Conservation (phyloP, 495 filamentous ascomycete species). For the Penicillium flavigenum region DNA sequence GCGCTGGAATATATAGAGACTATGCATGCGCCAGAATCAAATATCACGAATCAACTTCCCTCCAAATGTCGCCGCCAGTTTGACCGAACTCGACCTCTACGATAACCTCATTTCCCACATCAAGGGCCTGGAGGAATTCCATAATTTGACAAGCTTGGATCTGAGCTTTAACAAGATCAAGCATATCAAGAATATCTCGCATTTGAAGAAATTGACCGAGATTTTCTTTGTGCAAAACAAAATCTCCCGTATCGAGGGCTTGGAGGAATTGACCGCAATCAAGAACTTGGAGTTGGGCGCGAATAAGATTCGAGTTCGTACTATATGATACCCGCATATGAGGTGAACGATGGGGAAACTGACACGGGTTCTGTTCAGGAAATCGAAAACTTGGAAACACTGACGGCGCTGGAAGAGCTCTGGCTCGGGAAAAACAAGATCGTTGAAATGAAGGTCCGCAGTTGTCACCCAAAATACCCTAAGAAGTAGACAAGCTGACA, state of each 20-base stretch:
- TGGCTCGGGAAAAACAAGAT: conserved; percentile 99
- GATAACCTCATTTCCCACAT: conserved; percentile 94
- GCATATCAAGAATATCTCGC: conserved; percentile 87
- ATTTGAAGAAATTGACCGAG: conserved; percentile 76
- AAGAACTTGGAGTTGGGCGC: conserved; percentile 86
- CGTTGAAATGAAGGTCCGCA: conserved; percentile 66
- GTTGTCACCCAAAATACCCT: not conserved
- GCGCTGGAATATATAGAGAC: conserved; percentile 46
- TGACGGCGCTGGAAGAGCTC: conserved; percentile 76
- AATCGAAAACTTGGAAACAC: conserved; percentile 79
- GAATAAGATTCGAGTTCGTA: conserved; percentile 74
- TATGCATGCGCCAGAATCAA: conserved; percentile 93
- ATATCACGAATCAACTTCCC: conserved; percentile 77
- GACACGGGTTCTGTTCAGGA: conserved; percentile 49
- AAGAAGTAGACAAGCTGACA: conserved; percentile 2
- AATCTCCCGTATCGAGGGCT: conserved; percentile 79
- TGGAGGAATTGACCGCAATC: conserved; percentile 71
- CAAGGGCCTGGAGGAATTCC: conserved; percentile 75
- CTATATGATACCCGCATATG: not conserved
- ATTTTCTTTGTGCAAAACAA: conserved; percentile 96
- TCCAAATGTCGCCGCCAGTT: conserved; percentile 55
- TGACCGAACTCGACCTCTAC: conserved; percentile 91
- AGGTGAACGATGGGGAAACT: not conserved
- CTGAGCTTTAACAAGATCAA: conserved; percentile 99
- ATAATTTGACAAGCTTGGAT: conserved; percentile 75